Conservation (phyloP, 2,329 filamentous ascomycete genomes). For the Stachybotrys echinatus region DNA sequence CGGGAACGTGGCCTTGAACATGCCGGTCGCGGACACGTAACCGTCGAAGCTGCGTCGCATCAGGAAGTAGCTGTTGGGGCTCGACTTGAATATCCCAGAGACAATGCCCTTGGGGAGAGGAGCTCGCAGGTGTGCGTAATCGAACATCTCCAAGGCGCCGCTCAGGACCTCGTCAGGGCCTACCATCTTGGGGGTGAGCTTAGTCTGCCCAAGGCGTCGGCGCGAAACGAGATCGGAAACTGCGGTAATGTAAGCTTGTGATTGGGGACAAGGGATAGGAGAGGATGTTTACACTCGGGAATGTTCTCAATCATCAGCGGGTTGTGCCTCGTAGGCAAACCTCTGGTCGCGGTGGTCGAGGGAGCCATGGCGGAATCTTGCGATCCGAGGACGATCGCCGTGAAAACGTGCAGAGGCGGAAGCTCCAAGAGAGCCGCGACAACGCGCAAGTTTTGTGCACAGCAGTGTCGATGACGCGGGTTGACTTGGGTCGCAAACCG, state of each 20-base stretch:
- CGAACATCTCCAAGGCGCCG: conserved; percentile 75
- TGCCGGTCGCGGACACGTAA: conserved; percentile 79
- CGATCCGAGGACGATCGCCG: conserved; percentile 3
- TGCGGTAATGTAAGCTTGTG: conserved; percentile 29
- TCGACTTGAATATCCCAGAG: conserved; percentile 87
- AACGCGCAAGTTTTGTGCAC: neutral
- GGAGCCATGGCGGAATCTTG: conserved; percentile 9
- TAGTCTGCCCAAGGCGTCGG: conserved; percentile 87
- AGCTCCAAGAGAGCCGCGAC: neutral
- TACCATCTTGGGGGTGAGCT: conserved; percentile 76
- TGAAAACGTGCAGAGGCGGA: neutral
- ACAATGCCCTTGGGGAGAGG: conserved; percentile 86
- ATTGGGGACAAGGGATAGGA: conserved; percentile 4
- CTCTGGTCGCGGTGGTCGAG: conserved; percentile 6
- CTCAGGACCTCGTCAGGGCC: conserved; percentile 69
- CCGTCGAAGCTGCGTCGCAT: conserved; percentile 88
- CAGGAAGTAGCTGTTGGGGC: conserved; percentile 90
- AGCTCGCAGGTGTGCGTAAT: conserved; percentile 92
- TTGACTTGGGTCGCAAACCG: neutral
- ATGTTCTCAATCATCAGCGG: conserved; percentile 60
- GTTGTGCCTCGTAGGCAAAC: conserved; percentile 57
- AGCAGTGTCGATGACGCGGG: neutral
- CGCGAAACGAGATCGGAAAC: conserved; percentile 72
- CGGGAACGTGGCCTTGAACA: conserved; percentile 88
- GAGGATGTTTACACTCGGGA: conserved; percentile 49